Percentiles rank a stretch among this genome's conserved stretches.
Conservation (phyloP, 2,329 filamentous ascomycete genomes). For the Epichloe festucae region DNA sequence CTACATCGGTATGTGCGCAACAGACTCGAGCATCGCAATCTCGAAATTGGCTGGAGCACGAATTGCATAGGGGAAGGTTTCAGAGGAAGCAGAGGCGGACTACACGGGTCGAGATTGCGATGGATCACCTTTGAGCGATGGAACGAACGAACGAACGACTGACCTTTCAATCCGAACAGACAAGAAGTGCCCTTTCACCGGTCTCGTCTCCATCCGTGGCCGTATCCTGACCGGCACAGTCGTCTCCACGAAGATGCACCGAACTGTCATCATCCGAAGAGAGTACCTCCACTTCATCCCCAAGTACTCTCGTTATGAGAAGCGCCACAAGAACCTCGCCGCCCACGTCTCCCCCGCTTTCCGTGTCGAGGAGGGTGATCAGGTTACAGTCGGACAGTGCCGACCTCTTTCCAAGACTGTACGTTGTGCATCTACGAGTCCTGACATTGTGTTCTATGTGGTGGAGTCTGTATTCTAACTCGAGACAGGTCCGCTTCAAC, state of each 20-base stretch:
- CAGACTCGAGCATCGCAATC: not conserved
- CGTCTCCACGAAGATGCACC: constrained; percentile 99
- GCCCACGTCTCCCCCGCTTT: constrained; percentile 98
- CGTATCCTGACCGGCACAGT: constrained; percentile 99
- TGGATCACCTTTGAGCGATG: not conserved
- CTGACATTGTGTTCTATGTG: not conserved
- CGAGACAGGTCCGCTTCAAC: constrained; percentile 85
- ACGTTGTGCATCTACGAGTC: constrained; percentile 32
- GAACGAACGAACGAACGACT: not conserved
- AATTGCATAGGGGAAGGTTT: not conserved
- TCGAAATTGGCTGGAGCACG: constrained; percentile 7
- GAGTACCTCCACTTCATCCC: constrained; percentile 99
- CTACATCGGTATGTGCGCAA: constrained; percentile 82
- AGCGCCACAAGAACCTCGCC: constrained; percentile 99
- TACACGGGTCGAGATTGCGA: not conserved
- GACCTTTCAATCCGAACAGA: constrained; percentile 39
- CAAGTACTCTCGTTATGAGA: constrained; percentile 99
- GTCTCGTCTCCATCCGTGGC: constrained; percentile 97
- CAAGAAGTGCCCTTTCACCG: constrained; percentile 99
- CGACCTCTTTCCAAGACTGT: constrained; percentile 99
- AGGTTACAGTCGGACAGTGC: constrained; percentile 99
- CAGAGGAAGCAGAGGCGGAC: not conserved
- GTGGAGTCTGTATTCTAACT: constrained; percentile 12
- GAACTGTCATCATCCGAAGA: constrained; percentile 96
- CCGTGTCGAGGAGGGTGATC: constrained; percentile 99